A percentile compares a stretch with the other conserved stretches of the same genome.
Conservation (phyloP, 2,329 filamentous ascomycete genomes). For the Phialophora verrucosa region DNA sequence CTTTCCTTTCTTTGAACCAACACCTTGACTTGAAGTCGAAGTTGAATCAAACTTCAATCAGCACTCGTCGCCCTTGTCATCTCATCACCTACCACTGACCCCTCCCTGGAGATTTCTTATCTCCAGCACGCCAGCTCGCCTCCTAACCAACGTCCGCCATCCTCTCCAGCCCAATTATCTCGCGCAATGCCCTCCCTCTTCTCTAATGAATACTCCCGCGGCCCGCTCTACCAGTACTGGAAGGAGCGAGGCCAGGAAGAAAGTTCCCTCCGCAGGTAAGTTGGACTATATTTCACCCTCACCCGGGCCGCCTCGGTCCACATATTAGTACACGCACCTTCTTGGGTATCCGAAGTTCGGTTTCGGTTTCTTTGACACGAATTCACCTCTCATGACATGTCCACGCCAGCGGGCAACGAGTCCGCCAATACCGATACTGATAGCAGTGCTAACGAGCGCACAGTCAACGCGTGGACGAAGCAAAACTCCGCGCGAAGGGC, state of each 20-base stretch:
- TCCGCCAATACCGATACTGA: background rate
- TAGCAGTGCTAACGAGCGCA: background rate
- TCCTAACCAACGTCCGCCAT: background rate
- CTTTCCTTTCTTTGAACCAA: background rate
- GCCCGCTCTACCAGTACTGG: conserved; percentile 32
- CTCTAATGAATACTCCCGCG: conserved; percentile 27
- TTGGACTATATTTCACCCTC: background rate
- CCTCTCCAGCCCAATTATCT: background rate
- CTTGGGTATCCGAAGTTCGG: background rate
- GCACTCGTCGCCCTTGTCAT: background rate
- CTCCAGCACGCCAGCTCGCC: background rate
- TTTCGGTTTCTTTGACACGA: background rate
- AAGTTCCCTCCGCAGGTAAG: conserved; percentile 11
- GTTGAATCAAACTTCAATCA: background rate
- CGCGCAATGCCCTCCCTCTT: conserved; percentile 16
- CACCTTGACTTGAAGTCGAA: background rate
- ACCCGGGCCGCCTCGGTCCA: background rate
- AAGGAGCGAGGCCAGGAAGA: conserved; percentile 27
- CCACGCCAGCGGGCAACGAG: background rate
- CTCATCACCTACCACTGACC: background rate
- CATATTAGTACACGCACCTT: background rate
- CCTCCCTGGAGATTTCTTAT: background rate
- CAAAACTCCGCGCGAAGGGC: conserved; percentile 22
- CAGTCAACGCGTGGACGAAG: conserved; percentile 25
- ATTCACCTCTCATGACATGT: background rate